A percentile compares a stretch with the other conserved stretches of the same genome.
These are phyloP conservation scores for Actinomortierella wolfii DNA, from an alignment of 371 early-diverging fungal genomes.

Conservation along the genomic window DNA sequence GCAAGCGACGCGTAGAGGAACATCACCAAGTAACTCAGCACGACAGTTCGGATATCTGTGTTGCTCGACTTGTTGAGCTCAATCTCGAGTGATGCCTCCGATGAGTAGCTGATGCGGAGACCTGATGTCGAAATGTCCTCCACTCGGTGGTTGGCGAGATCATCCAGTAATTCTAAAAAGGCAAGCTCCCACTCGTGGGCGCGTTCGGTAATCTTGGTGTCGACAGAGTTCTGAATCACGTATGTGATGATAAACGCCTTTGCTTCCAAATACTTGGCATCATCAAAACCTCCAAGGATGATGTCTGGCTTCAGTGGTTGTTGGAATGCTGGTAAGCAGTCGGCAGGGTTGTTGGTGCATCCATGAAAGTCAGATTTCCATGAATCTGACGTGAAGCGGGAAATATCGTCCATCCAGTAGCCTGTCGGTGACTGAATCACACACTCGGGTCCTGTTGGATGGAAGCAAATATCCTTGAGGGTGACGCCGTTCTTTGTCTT, in stretches of 20 bases:
- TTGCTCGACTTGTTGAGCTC: conserved; percentile 73
- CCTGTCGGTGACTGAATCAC: conserved; percentile 76
- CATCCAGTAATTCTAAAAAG: conserved; percentile 51
- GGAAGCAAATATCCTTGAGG: conserved; percentile 71
- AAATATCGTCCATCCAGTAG: conserved; percentile 70
- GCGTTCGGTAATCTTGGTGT: conserved; percentile 41
- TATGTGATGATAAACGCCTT: conserved; percentile 70
- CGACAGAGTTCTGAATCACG: conserved; percentile 66
- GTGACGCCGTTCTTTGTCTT: conserved; percentile 51
- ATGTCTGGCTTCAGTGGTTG: conserved; percentile 75
- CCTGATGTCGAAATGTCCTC: conserved; percentile 39
- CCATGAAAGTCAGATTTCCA: conserved; percentile 54
- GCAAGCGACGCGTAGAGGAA: conserved; percentile 76
- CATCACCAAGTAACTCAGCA: conserved; percentile 74
- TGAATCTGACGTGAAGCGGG: conserved; percentile 50
- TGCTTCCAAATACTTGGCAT: conserved; percentile 50
- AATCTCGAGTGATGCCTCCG: conserved; percentile 72
- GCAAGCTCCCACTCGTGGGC: conserved; percentile 72
- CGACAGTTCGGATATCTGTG: conserved; percentile 67
- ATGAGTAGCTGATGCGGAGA: conserved; percentile 67
- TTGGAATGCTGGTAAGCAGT: conserved; percentile 68
- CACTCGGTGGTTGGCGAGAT: conserved; percentile 41
- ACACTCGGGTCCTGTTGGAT: conserved; percentile 70
- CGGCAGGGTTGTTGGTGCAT: conserved; percentile 60
- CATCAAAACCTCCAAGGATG: conserved; percentile 68